Conservation (phyloP, 306 rosid species). For the Dryas octopetala region DNA sequence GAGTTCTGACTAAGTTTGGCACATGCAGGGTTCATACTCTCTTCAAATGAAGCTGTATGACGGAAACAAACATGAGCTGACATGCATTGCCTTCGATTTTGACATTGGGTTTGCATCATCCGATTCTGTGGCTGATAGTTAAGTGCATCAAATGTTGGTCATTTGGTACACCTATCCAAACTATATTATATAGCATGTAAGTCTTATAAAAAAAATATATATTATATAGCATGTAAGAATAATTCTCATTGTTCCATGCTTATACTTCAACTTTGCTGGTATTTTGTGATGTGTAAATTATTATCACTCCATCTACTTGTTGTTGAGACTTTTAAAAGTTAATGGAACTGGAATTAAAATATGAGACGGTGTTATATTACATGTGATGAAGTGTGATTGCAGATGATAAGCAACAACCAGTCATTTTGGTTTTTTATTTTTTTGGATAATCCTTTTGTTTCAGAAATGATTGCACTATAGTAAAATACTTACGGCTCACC, state of each 20-base stretch:
- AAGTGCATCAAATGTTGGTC: slow-evolving; percentile 22
- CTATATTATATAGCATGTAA: slow-evolving; percentile 16
- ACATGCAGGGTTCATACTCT: slow-evolving; percentile 69
- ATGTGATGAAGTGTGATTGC: not conserved
- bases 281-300: slow-evolving; percentile 13
- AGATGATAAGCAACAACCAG: not conserved
- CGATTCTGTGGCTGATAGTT: slow-evolving; percentile 54
- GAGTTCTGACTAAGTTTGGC: slow-evolving; percentile 27
- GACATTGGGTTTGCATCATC: slow-evolving; percentile 61
- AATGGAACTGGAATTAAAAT: slow-evolving; percentile 7
- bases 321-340: slow-evolving; percentile 4
- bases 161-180: slow-evolving; percentile 17
- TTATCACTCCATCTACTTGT: slow-evolving; percentile 7
- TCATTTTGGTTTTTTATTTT: too few relatives aligned
- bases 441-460: too few relatives aligned
- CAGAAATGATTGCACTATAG: too few relatives aligned
- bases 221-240: slow-evolving; percentile 19
- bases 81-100: slow-evolving; percentile 69
- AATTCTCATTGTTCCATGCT: not conserved
- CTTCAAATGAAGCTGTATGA: slow-evolving; percentile 70
- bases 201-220: not conserved
- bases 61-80: slow-evolving; percentile 48
- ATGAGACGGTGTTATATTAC: not conserved
- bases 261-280: slow-evolving; percentile 6
- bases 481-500: too few relatives aligned